phyloP scores from a whole-genome alignment of 768 basidiomycete species.

The Hemileccinum impolitum region DNA sequence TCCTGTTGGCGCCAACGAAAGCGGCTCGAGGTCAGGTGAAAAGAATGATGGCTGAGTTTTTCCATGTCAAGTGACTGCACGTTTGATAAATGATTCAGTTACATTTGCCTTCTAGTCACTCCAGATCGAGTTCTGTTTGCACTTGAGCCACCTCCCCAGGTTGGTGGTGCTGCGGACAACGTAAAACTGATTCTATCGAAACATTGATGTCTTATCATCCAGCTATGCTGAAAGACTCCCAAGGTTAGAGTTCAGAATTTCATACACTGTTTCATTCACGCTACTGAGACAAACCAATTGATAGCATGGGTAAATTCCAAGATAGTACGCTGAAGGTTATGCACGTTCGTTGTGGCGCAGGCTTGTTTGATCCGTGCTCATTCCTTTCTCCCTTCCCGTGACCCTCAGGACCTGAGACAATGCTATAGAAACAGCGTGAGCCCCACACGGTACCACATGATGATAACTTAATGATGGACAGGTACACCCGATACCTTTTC shows the following conservation, averaged over 20 bases:
- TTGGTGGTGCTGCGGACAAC: no score
- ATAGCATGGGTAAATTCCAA: background rate
- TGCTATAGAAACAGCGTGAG: background rate
- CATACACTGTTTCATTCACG: no score
- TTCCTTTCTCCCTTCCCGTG: background rate
- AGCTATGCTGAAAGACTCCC: background rate
- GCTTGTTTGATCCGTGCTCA: background rate
- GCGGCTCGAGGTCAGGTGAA: no score
- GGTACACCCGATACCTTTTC: background rate
- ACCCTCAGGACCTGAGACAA: background rate
- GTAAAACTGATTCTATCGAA: no score
- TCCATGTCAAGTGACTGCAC: background rate
- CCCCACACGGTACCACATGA: background rate
- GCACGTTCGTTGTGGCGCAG: constrained; percentile 7
- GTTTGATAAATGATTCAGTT: background rate
- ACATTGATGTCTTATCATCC: background rate
- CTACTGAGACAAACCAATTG: background rate
- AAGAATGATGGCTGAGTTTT: background rate
- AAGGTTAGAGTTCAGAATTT: background rate
- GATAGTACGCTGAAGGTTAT: background rate
- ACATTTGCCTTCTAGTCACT: background rate
- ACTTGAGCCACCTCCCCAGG: no score
- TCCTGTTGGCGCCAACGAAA: background rate
- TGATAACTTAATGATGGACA: background rate
- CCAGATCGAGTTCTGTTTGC: no score